Evolutionary conservation across 2,329 filamentous ascomycete species (phyloP), one percentile per base, ranked within the genome.

Genomic region (Magnaporthales sp.): DNA sequence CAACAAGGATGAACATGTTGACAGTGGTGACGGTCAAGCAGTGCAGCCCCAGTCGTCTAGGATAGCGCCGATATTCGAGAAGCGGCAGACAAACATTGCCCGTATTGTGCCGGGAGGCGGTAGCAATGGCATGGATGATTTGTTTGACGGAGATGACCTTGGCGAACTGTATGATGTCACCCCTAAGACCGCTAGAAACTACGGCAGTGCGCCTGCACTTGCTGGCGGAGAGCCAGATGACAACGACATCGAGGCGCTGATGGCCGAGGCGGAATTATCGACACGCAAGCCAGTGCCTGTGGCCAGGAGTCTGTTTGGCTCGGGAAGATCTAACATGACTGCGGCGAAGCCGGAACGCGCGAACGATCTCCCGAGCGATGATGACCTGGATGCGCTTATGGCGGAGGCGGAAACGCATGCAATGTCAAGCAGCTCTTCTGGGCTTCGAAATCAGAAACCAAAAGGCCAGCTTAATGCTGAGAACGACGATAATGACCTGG

Each of bases 91-190:
- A 11, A 56, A 8, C 11, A 11, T 32, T n/a, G 19, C 7, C 11
- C 27, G 15, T 4, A 63, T 3, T 26, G 24, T 26, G 26, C 24
- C 56, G 11, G 56, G 13, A 60, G 56, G 26, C 9, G 56, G 4
- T 27, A 26, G 13, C 13, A 27, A 27, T 24, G 22, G 78, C 2
- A 70, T 68, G 24, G 75, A 77, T 15, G 75, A 80, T 66, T 67
- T 80, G n/a, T 75, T 76, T 24, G 80, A 80, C n/a, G 79, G 80
- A 0, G 81, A 83, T 11, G 63, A 65, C 19, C 31, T 54, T 11
- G 63, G 51, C 2, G 84, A 86, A 67, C 74, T 88, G 6, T 88
- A 88, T 73, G 79, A 77, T 67, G 83, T 83, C 3, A 87, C 85
- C 1, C 85, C 85, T 0, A 62, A 69, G 46, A 65, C 60, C 67